Conservation (phyloP, 2,329 filamentous ascomycete species). For the Cladophialophora psammophila region DNA sequence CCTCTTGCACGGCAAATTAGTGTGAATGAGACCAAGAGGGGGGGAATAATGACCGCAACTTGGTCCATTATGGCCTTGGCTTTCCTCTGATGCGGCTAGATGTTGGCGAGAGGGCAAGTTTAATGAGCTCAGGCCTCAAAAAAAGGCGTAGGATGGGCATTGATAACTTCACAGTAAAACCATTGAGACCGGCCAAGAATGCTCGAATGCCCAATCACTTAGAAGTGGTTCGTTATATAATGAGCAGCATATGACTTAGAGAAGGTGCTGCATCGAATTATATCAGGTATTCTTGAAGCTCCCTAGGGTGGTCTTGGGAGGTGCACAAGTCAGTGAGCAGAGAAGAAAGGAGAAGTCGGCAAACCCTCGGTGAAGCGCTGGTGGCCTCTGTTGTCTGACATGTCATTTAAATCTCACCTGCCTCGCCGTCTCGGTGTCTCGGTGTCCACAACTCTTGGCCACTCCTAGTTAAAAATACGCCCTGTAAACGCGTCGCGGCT, state of each 20-base stretch:
- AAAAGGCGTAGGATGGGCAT: too few species aligned
- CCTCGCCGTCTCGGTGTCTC: too few species aligned
- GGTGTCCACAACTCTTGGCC: too few species aligned
- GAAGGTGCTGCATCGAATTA: too few species aligned
- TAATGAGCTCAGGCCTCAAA: background rate
- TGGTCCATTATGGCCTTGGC: conserved; percentile 19
- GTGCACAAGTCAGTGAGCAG: too few species aligned
- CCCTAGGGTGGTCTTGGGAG: too few species aligned
- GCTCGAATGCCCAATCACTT: background rate
- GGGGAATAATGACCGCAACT: conserved; percentile 14
- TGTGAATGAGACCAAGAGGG: conserved; percentile 22
- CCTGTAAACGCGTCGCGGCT: background rate
- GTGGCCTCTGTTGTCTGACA: background rate
- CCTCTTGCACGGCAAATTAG: conserved; percentile 21
- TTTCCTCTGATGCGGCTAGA: background rate
- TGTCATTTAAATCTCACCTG: background rate
- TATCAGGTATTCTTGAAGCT: too few species aligned
- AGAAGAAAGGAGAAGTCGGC: too few species aligned
- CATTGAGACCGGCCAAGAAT: background rate
- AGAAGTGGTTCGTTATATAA: background rate
- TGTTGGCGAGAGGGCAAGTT: background rate
- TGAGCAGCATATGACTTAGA: too few species aligned
- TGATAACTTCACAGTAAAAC: too few species aligned
- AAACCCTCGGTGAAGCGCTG: too few species aligned
- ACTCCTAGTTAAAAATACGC: too few species aligned